Base-by-base conservation (phyloP, 1,284 basidiomycete species). In the Schizophyllum commune region DNA sequence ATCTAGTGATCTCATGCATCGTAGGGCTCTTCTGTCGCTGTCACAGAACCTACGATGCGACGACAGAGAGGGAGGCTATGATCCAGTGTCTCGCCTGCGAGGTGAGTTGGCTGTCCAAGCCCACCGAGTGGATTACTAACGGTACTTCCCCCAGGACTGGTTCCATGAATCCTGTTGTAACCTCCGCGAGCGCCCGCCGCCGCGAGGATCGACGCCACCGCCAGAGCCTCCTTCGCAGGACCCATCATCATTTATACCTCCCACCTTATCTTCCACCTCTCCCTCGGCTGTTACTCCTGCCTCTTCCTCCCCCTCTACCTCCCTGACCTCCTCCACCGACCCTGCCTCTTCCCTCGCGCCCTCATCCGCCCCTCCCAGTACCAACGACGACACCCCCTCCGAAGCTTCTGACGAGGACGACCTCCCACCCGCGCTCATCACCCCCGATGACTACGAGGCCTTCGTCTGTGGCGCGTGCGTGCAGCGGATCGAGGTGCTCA, bases 151-250 rank as follows among this genome's bases (percentile, higher is more conserved):
- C 3, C 62, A 92, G 89, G 90, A 92, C 68, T 92, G 91, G 90
- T 92, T 86, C 70, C 90, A 92, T 67, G 90, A 92, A 74, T 91
- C 88, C 8, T 92, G 91, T 69, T 83, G 91, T 64, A 87, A 90
- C 71, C 78, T 92, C 54, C 80, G 89, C 62, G 82, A 87, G 69
- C 79, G 81, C 13, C 87, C 85, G 8, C 61, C 72, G 5, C 79
- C 80, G 15, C 75, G 80, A 63, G 77, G 74, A 64, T 66, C 77
- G 11, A 76, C 79, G 6, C 80, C 83, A 39, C 34, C 52, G 67
- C 61, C 58, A 32, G 63, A 61, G n/a, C 59, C 61, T 39, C 34
- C n/a, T n/a, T n/a, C n/a, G n/a, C n/a, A n/a, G n/a, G n/a, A n/a
- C n/a, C n/a, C n/a, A n/a, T n/a, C n/a, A n/a, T n/a, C n/a, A n/a